These are phyloP conservation scores for Dictyostelium firmibasis DNA, from an alignment of 78 protist genomes.

Conservation along the genomic window DNA sequence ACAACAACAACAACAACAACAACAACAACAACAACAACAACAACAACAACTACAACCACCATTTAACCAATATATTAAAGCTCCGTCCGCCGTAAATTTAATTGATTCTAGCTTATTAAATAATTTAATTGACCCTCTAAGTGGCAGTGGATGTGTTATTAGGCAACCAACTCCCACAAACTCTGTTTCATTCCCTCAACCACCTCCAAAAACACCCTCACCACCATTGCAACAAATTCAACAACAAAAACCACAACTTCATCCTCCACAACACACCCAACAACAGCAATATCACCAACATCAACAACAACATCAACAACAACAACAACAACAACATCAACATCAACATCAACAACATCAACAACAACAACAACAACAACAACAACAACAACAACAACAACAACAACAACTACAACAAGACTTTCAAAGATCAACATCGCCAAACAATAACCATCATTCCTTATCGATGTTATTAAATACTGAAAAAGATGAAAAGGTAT, in stretches of 20 bases:
- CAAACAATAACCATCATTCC: background rate
- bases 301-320: background rate
- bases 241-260: background rate
- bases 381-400: background rate
- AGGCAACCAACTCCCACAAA: background rate
- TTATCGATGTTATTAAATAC: background rate
- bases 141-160: background rate
- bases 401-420: background rate
- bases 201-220: background rate
- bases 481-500: slow-evolving; percentile 19
- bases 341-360: background rate
- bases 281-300: background rate
- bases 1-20: background rate
- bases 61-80: background rate
- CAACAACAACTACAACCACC: background rate
- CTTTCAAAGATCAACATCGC: background rate
- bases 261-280: background rate
- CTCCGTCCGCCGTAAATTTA: background rate
- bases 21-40: no score
- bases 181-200: background rate
- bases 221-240: background rate
- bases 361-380: background rate
- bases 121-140: background rate
- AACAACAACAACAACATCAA: background rate
- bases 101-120: background rate